phyloP scores from a whole-genome alignment of 768 basidiomycete species.

The Rossbeevera mucosa region DNA sequence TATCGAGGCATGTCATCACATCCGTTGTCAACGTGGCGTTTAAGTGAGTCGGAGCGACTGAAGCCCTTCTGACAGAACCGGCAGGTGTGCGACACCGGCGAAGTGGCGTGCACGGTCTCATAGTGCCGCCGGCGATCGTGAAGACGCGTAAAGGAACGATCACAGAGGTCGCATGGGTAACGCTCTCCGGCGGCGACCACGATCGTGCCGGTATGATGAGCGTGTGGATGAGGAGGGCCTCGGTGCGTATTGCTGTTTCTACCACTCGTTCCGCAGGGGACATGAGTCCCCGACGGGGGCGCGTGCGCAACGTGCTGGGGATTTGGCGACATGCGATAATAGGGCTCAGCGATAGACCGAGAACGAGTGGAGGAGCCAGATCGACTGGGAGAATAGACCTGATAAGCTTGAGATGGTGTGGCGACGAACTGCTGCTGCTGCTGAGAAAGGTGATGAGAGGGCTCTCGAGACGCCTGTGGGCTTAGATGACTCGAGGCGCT shows the following conservation, averaged over 20 bases:
- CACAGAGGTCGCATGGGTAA: constrained; percentile 68
- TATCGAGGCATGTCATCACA: constrained; percentile 59
- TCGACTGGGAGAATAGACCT: constrained; percentile 31
- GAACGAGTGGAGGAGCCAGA: constrained; percentile 24
- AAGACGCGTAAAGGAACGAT: constrained; percentile 73
- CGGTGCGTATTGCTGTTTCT: constrained; percentile 14
- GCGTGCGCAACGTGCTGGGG: constrained; percentile 30
- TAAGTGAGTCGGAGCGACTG: constrained; percentile 74
- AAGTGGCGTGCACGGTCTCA: constrained; percentile 67
- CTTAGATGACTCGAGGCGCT: constrained; percentile 13
- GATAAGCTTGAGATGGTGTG: constrained; percentile 44
- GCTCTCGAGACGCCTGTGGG: constrained; percentile 18
- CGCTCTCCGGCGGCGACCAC: constrained; percentile 44
- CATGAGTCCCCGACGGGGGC: constrained; percentile 11
- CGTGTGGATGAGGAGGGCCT: not conserved
- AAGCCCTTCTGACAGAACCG: constrained; percentile 73
- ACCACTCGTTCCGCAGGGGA: constrained; percentile 5
- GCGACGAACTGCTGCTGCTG: constrained; percentile 40
- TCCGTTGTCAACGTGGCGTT: constrained; percentile 78
- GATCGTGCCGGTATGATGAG: constrained; percentile 13
- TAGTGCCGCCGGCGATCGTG: constrained; percentile 81
- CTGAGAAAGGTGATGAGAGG: constrained; percentile 12
- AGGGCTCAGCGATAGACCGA: constrained; percentile 33
- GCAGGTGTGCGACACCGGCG: constrained; percentile 65
- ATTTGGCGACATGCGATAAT: constrained; percentile 39